Evolutionary conservation across 1,139 yeast species (phyloP).

Genomic region (Candida neerlandica): DNA sequence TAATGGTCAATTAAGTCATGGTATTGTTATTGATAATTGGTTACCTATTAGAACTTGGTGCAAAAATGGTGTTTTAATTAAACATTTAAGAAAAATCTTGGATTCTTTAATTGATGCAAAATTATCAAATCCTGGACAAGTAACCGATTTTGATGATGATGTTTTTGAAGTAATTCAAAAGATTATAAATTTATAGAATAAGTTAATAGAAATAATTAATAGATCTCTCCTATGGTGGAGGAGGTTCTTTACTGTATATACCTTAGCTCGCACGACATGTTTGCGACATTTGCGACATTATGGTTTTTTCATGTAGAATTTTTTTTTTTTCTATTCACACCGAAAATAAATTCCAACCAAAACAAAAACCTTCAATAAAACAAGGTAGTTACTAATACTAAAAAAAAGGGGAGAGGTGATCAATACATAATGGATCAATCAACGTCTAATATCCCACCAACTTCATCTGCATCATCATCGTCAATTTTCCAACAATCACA

Average conservation of each 20-base stretch:
- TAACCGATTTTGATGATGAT: slow-evolving; percentile 15
- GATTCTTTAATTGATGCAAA: slow-evolving; percentile 68
- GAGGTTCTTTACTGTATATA: too few relatives aligned
- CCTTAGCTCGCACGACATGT: too few relatives aligned
- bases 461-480: background rate
- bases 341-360: background rate
- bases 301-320: too few relatives aligned
- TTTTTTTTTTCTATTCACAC: too few relatives aligned
- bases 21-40: slow-evolving; percentile 77
- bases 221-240: background rate
- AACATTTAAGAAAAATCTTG: slow-evolving; percentile 63
- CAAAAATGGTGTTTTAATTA: slow-evolving; percentile 83
- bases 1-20: slow-evolving; percentile 53
- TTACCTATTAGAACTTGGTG: slow-evolving; percentile 89
- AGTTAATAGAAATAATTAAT: background rate
- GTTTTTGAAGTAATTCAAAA: slow-evolving; percentile 20
- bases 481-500: background rate
- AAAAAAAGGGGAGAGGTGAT: background rate
- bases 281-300: too few relatives aligned
- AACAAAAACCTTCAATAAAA: background rate
- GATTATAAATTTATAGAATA: slow-evolving; percentile 12
- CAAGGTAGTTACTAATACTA: background rate
- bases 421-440: slow-evolving; percentile 5
- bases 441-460: background rate
- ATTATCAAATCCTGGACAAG: slow-evolving; percentile 28